These are phyloP conservation scores for Monilinia vaccinii-corymbosi DNA, from an alignment of 2,329 filamentous ascomycete species.

Conservation along the genomic window DNA sequence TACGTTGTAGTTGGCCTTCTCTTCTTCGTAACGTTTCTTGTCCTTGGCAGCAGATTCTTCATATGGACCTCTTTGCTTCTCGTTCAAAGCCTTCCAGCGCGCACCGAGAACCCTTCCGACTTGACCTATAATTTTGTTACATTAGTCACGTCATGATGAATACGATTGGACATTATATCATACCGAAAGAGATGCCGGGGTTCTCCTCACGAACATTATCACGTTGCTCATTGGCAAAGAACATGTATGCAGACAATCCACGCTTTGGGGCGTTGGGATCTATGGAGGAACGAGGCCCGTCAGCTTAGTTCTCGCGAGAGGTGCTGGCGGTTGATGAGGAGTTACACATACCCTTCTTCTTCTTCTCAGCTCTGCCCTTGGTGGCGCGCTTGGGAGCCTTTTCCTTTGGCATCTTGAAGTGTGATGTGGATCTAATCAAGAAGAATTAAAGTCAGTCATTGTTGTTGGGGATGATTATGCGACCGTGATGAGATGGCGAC, in stretches of 20 bases:
- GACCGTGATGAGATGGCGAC: slow-evolving; percentile 9
- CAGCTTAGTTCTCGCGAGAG: slow-evolving; percentile 10
- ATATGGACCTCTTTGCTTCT: slow-evolving; percentile 88
- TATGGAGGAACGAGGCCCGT: slow-evolving; percentile 36
- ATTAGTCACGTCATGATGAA: slow-evolving; percentile 12
- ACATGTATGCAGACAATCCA: slow-evolving; percentile 99
- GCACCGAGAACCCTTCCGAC: slow-evolving; percentile 97
- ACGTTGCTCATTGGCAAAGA: slow-evolving; percentile 99
- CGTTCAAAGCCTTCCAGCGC: slow-evolving; percentile 94
- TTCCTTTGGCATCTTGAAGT: slow-evolving; percentile 57
- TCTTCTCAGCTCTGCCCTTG: slow-evolving; percentile 52
- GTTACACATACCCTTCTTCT: slow-evolving; percentile 58
- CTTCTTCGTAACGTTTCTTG: slow-evolving; percentile 98
- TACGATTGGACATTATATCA: slow-evolving; percentile 26
- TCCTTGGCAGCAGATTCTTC: slow-evolving; percentile 93
- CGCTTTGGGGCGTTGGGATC: slow-evolving; percentile 94
- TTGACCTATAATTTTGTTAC: slow-evolving; percentile 50
- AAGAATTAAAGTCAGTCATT: slow-evolving; percentile 17
- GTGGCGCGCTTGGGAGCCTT: slow-evolving; percentile 51
- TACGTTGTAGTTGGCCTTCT: slow-evolving; percentile 92
- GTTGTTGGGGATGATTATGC: slow-evolving; percentile 8
- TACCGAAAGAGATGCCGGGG: slow-evolving; percentile 93
- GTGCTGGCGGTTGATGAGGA: not conserved
- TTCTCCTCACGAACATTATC: slow-evolving; percentile 98
- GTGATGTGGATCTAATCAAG: slow-evolving; percentile 13